phyloP scores from a whole-genome alignment of 495 filamentous ascomycete genomes.

The Achaetomiella virescens region DNA sequence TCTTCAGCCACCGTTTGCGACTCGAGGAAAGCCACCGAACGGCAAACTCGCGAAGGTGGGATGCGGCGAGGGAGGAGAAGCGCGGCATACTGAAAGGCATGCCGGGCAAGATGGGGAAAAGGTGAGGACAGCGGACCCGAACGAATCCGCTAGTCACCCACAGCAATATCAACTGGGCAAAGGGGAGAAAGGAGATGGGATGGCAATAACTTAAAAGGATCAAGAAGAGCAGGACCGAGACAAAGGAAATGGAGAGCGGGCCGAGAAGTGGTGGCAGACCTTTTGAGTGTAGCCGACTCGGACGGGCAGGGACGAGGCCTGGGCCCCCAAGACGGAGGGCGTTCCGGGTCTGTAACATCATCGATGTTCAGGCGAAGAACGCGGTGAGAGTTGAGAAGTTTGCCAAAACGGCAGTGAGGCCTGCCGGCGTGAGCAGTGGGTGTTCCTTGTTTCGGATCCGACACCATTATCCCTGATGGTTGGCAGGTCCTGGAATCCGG shows the following conservation, averaged over 20 bases:
- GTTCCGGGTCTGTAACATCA: conserved; percentile 27
- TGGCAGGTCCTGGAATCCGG: conserved; percentile 11
- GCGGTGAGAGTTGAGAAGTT: conserved; percentile 9
- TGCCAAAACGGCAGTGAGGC: conserved; percentile 24
- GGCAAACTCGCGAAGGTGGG: conserved; percentile 14
- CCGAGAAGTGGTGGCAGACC: conserved; percentile 5
- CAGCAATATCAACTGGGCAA: neutral
- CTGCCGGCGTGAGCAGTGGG: conserved; percentile 18
- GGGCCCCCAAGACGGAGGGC: conserved; percentile 16
- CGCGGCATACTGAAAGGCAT: conserved; percentile 27
- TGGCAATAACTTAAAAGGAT: neutral
- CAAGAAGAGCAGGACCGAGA: conserved; percentile 6
- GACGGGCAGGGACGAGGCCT: neutral
- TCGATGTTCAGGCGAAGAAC: conserved; percentile 11
- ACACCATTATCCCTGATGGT: conserved; percentile 13
- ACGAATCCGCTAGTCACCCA: conserved; percentile 15
- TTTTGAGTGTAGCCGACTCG: conserved; percentile 10
- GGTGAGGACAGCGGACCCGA: conserved; percentile 11
- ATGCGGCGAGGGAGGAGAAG: conserved; percentile 18
- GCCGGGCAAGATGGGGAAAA: conserved; percentile 2
- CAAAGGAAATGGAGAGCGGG: conserved; percentile 4
- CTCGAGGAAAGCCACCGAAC: conserved; percentile 18
- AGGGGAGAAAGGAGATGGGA: neutral
- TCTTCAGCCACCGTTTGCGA: conserved; percentile 18
- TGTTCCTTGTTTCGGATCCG: conserved; percentile 23